Evolutionary conservation across 192 early-diverging fungal genomes (phyloP).

Genomic region (Coemansia sp.): DNA sequence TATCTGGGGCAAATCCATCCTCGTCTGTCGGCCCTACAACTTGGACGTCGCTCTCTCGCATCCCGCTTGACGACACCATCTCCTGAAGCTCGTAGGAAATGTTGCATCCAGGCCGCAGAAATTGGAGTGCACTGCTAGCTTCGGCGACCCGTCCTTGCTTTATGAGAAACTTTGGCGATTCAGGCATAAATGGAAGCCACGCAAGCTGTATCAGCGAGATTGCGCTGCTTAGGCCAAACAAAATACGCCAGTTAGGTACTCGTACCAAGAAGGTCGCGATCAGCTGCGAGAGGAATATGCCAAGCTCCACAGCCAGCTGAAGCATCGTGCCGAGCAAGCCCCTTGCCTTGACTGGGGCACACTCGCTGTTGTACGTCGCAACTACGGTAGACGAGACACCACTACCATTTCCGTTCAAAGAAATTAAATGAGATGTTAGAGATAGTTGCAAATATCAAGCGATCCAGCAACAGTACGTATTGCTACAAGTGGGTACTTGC

Average conservation of each 20-base stretch:
- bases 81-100: conserved; percentile 62
- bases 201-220: conserved; percentile 58
- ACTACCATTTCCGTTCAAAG: too few species aligned
- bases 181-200: conserved; percentile 71
- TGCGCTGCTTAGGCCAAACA: conserved; percentile 64
- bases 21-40: neutral
- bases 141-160: conserved; percentile 58
- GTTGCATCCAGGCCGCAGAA: conserved; percentile 54
- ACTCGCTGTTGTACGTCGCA: conserved; percentile 78
- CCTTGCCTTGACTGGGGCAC: conserved; percentile 65
- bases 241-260: conserved; percentile 71
- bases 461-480: neutral
- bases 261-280: conserved; percentile 57
- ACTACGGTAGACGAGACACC: conserved; percentile 64
- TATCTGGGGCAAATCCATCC: conserved; percentile 8
- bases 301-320: conserved; percentile 76
- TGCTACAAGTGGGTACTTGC: conserved; percentile 9
- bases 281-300: conserved; percentile 72
- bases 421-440: neutral
- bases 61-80: conserved; percentile 38
- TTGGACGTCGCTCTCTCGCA: neutral
- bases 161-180: conserved; percentile 71
- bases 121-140: conserved; percentile 54
- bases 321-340: conserved; percentile 72
- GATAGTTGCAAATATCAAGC: neutral